Percentiles rank a stretch among this genome's conserved stretches.
These are phyloP conservation scores for Ustilago curta DNA, from an alignment of 1,284 basidiomycete genomes.

Conservation along the genomic window DNA sequence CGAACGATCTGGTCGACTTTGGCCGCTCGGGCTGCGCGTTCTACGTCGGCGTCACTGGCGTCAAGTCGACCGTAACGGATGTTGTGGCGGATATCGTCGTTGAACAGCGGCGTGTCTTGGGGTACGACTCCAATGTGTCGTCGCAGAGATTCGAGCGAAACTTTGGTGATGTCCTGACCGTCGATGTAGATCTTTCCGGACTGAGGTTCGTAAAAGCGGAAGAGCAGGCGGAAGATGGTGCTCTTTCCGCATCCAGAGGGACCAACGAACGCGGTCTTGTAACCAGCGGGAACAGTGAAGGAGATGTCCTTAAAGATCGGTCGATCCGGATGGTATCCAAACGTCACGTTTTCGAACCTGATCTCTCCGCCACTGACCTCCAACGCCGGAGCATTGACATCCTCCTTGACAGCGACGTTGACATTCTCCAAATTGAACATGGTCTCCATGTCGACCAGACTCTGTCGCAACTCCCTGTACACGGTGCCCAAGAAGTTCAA, in stretches of 20 bases:
- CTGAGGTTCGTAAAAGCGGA: slow-evolving; percentile 90
- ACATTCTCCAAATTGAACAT: slow-evolving; percentile 90
- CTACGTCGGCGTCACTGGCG: slow-evolving; percentile 89
- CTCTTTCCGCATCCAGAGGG: slow-evolving; percentile 98
- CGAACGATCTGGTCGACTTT: slow-evolving; percentile 86
- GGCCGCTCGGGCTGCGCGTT: slow-evolving; percentile 83
- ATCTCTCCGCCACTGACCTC: slow-evolving; percentile 83
- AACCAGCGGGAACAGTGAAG: slow-evolving; percentile 94
- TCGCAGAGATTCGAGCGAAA: slow-evolving; percentile 81
- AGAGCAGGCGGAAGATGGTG: slow-evolving; percentile 92
- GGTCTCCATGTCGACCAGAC: slow-evolving; percentile 95
- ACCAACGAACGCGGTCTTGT: slow-evolving; percentile 95
- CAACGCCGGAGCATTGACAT: slow-evolving; percentile 78
- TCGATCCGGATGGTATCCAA: slow-evolving; percentile 88
- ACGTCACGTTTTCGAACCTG: slow-evolving; percentile 89
- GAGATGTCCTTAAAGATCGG: slow-evolving; percentile 82
- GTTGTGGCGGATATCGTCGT: slow-evolving; percentile 93
- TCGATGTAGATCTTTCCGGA: slow-evolving; percentile 85
- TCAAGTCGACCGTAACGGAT: slow-evolving; percentile 90
- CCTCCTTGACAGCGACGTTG: slow-evolving; percentile 82
- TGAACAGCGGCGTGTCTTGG: slow-evolving; percentile 97
- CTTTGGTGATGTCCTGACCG: slow-evolving; percentile 83
- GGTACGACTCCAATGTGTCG: slow-evolving; percentile 90
- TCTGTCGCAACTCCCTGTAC: slow-evolving; percentile 94
- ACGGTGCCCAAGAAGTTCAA: slow-evolving; percentile 97